A percentile compares a stretch with the other conserved stretches of the same genome.
Conservation (phyloP, 257 asterid species). For the Echites panduratus region DNA sequence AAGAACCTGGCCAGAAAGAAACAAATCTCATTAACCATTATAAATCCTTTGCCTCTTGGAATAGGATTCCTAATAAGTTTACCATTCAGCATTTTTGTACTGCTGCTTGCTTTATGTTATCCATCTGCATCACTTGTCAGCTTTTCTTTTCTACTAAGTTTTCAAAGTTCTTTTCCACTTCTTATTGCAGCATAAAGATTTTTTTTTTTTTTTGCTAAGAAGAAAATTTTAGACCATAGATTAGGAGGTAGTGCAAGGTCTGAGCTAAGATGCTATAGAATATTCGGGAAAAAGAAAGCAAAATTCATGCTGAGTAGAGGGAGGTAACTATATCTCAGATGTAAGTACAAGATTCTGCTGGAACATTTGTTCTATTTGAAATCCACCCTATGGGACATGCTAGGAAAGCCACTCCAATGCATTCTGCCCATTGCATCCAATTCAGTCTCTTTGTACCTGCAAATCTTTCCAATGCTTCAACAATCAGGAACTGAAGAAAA, state of each 20-base stretch:
- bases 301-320: not conserved
- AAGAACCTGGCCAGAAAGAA: no score
- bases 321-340: not conserved
- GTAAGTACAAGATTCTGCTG: not conserved
- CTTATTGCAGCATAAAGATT: not conserved
- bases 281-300: not conserved
- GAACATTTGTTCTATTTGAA: not conserved
- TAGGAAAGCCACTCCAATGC: conserved; percentile 17
- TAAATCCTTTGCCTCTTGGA: no score
- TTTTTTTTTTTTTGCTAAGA: not conserved
- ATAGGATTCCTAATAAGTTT: no score
- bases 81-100: no score
- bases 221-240: not conserved
- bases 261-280: no score
- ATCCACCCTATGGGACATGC: conserved; percentile 29
- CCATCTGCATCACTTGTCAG: no score
- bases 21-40: no score
- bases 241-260: not conserved
- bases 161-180: not conserved
- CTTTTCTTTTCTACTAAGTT: no score
- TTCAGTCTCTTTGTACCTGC: conserved; percentile 24
- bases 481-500: conserved; percentile 22
- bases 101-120: no score
- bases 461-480: conserved; percentile 19
- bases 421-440: conserved; percentile 28